Conservation (phyloP, 2,329 filamentous ascomycete genomes). For the Fonsecaea pugnacius region DNA sequence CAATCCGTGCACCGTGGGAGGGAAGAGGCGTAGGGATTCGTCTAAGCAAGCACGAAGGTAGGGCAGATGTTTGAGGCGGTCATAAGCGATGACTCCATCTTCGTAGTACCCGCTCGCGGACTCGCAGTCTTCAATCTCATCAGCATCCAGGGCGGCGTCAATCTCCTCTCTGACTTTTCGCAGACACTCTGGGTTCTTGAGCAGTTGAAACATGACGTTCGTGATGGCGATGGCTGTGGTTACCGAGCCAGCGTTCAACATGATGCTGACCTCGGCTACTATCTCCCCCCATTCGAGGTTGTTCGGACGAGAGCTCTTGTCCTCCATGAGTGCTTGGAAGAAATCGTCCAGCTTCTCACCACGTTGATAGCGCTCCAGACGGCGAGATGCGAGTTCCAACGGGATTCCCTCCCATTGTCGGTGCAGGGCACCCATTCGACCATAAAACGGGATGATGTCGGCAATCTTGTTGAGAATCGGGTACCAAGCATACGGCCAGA, state of each 20-base stretch:
- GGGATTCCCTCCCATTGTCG: slow-evolving; percentile 22
- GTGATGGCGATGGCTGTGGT: slow-evolving; percentile 32
- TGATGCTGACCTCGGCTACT: slow-evolving; percentile 63
- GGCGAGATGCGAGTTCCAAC: slow-evolving; percentile 30
- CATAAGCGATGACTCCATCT: slow-evolving; percentile 53
- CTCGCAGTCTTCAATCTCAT: slow-evolving; percentile 42
- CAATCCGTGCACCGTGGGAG: slow-evolving; percentile 64
- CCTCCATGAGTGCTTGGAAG: slow-evolving; percentile 61
- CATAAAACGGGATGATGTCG: slow-evolving; percentile 48
- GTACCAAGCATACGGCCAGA: slow-evolving; percentile 60
- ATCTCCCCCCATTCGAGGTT: slow-evolving; percentile 63
- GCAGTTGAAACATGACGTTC: slow-evolving; percentile 55
- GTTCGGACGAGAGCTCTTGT: slow-evolving; percentile 48
- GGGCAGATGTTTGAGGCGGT: slow-evolving; percentile 59
- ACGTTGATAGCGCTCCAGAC: slow-evolving; percentile 42
- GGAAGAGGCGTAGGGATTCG: slow-evolving; percentile 75
- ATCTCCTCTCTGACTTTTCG: slow-evolving; percentile 52
- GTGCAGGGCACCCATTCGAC: slow-evolving; percentile 13
- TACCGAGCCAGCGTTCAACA: slow-evolving; percentile 32
- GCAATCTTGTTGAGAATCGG: slow-evolving; percentile 53
- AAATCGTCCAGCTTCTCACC: slow-evolving; percentile 65
- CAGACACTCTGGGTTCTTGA: slow-evolving; percentile 52
- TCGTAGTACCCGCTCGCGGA: slow-evolving; percentile 32
- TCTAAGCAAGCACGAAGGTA: slow-evolving; percentile 79
- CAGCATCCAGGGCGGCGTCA: slow-evolving; percentile 49